Evolutionary conservation across 495 filamentous ascomycete species (phyloP).

Genomic region (Hyaloscypha hepaticicola): DNA sequence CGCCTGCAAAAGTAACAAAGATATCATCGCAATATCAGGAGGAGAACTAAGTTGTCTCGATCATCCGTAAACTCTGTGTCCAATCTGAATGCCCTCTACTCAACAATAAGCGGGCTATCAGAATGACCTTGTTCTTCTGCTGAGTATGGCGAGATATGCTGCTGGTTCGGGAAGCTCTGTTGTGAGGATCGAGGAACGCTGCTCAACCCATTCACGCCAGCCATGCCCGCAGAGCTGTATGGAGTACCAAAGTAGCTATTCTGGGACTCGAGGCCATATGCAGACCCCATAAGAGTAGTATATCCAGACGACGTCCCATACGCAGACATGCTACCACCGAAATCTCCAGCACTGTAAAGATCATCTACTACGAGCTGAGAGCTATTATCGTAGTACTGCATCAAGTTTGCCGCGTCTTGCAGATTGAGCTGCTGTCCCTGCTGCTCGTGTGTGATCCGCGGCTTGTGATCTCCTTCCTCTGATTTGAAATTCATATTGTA

Average conservation of each 20-base stretch:
- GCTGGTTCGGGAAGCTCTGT: constrained; percentile 12
- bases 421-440: constrained; percentile 13
- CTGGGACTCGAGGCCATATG: constrained; percentile 11
- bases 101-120: constrained; percentile 22
- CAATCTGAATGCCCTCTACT: constrained; percentile 1
- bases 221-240: background rate
- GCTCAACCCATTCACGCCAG: background rate
- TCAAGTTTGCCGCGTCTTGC: constrained; percentile 16
- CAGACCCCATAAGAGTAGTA: constrained; percentile 3
- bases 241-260: constrained; percentile 2
- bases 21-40: background rate
- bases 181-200: constrained; percentile 6
- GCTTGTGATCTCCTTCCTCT: background rate
- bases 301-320: constrained; percentile 13
- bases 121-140: constrained; percentile 15
- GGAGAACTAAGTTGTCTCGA: background rate
- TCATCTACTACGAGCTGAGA: constrained; percentile 5
- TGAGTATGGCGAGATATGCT: constrained; percentile 2
- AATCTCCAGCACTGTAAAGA: constrained; percentile 12
- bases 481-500: constrained; percentile 16
- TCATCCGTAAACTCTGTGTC: background rate
- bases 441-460: background rate
- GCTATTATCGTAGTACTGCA: constrained; percentile 26
- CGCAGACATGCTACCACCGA: constrained; percentile 4
- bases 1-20: background rate